These are phyloP conservation scores for Avena atlantica DNA, from an alignment of 176 grass and related monocot genomes.

Conservation along the genomic window DNA sequence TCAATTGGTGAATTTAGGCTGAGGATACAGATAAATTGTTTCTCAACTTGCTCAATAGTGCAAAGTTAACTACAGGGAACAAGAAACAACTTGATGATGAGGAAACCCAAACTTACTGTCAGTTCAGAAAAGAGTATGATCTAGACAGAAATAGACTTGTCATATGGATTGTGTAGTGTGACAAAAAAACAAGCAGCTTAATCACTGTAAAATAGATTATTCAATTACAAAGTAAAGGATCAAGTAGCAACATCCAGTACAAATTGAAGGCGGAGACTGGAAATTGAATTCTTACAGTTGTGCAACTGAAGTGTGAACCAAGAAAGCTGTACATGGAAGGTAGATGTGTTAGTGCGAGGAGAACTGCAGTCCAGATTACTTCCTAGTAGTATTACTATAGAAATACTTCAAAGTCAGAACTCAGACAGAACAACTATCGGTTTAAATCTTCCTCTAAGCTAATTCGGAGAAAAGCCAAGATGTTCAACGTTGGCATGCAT, in stretches of 20 bases:
- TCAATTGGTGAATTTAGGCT: neutral
- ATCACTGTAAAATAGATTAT: neutral
- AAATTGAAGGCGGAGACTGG: neutral
- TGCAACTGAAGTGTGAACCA: neutral
- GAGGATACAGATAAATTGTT: neutral
- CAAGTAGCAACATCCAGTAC: neutral
- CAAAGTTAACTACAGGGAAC: neutral
- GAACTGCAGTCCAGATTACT: neutral
- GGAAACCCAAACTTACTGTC: neutral
- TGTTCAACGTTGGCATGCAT: neutral
- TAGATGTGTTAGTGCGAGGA: neutral
- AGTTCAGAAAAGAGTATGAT: conserved; percentile 7
- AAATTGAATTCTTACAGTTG: neutral
- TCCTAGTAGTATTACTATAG: neutral
- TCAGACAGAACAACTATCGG: neutral
- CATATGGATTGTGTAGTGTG: neutral
- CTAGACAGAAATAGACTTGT: neutral
- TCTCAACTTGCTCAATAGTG: neutral
- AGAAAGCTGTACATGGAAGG: neutral
- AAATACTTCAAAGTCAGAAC: neutral
- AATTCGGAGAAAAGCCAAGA: neutral
- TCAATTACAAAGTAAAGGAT: neutral
- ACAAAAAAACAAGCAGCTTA: neutral
- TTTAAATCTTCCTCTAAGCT: neutral
- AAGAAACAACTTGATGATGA: neutral